Evolutionary conservation across 495 filamentous ascomycete species (phyloP).

Genomic region (Penicillium herquei): DNA sequence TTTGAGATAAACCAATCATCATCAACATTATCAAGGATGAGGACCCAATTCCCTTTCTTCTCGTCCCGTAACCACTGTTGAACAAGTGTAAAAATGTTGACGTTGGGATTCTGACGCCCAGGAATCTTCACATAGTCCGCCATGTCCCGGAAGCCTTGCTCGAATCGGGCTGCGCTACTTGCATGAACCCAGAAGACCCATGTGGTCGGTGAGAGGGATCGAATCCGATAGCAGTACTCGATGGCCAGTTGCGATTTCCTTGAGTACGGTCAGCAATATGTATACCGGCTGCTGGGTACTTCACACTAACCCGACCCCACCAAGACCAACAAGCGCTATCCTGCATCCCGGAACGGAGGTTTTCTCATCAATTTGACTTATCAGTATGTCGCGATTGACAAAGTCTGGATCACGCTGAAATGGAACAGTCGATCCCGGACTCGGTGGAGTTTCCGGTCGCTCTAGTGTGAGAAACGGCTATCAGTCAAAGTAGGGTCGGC

Average conservation of each 20-base stretch:
- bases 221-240: conserved; percentile 34
- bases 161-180: conserved; percentile 34
- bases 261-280: neutral
- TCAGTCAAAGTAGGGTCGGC: neutral
- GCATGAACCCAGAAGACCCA: conserved; percentile 54
- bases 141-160: conserved; percentile 39
- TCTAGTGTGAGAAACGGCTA: neutral
- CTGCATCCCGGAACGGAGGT: conserved; percentile 17
- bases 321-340: conserved; percentile 24
- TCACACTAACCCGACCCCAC: conserved; percentile 1
- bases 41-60: conserved; percentile 3
- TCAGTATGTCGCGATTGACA: conserved; percentile 26
- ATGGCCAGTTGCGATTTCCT: conserved; percentile 43
- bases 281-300: neutral
- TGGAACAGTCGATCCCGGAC: conserved; percentile 21
- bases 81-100: conserved; percentile 40
- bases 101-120: conserved; percentile 33
- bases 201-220: conserved; percentile 26
- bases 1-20: conserved; percentile 16
- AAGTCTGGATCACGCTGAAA: conserved; percentile 34
- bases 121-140: conserved; percentile 34
- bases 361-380: conserved; percentile 23
- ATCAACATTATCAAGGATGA: conserved; percentile 8
- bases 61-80: conserved; percentile 29
- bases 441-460: conserved; percentile 13